These are phyloP conservation scores for Harringtonia lauricola DNA, from an alignment of 2,329 filamentous ascomycete species.

Conservation along the genomic window DNA sequence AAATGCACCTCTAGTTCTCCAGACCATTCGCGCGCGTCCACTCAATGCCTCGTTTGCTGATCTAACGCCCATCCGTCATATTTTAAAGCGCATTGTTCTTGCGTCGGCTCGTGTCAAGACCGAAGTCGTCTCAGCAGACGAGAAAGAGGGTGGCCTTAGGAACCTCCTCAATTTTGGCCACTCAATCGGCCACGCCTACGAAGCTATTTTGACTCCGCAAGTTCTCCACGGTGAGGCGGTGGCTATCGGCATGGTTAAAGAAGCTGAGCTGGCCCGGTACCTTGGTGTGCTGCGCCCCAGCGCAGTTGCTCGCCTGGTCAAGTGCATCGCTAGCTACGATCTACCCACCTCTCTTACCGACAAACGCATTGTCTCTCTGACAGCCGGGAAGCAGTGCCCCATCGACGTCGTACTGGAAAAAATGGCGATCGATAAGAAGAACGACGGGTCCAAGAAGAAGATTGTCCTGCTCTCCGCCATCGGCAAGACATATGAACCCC, in stretches of 20 bases:
- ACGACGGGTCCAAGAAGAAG: conserved; percentile 90
- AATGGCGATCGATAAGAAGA: conserved; percentile 99
- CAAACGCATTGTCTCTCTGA: conserved; percentile 68
- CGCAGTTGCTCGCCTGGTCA: conserved; percentile 79
- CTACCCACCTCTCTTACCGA: conserved; percentile 79
- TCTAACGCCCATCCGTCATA: conserved; percentile 58
- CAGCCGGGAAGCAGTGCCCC: conserved; percentile 77
- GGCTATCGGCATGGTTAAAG: conserved; percentile 96
- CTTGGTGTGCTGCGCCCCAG: conserved; percentile 76
- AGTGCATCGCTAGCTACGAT: conserved; percentile 90
- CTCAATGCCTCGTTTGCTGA: conserved; percentile 33
- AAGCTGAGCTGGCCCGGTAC: conserved; percentile 85
- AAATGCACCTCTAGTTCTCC: conserved; percentile 67
- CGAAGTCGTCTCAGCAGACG: conserved; percentile 85
- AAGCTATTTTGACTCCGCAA: conserved; percentile 90
- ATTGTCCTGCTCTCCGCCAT: conserved; percentile 87
- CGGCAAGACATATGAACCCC: conserved; percentile 75
- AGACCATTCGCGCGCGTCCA: conserved; percentile 50
- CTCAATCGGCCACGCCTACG: conserved; percentile 93
- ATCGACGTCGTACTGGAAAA: conserved; percentile 79
- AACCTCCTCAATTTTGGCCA: conserved; percentile 97
- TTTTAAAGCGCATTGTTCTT: conserved; percentile 69
- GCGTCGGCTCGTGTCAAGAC: conserved; percentile 92
- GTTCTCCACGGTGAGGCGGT: conserved; percentile 93
- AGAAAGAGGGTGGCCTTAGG: conserved; percentile 84